Base-by-base conservation (phyloP, 495 filamentous ascomycete genomes). In the Sporormia fimetaria region DNA sequence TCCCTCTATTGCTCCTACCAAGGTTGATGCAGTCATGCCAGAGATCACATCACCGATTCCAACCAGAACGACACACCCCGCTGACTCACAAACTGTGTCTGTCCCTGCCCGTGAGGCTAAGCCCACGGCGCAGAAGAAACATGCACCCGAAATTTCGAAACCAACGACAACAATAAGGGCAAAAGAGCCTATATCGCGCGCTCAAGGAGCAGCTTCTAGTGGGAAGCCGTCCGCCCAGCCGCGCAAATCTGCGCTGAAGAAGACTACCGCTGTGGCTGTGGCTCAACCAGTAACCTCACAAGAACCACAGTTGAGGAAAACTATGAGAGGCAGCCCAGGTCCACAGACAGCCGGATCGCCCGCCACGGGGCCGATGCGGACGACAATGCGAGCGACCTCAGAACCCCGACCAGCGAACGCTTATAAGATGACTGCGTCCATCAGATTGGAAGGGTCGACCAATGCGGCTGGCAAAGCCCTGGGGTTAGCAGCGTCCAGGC, bases 371-470 rank as follows among this genome's bases (percentile, higher is more conserved):
- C 45, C 28, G 2, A 50, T 54, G 51, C 21, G 37, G 7, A 48
- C 46, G 21, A 42, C 30, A 15, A 51, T 59, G 53, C 47, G 67
- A 46, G 27, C 18, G 10, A 22, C 14, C 12, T 12, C 27, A n/a
- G 21, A 33, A 8, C 11, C 21, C 25, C 21, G 14, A 17, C 31
- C 6, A 15, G 30, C 23, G 22, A 42, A 54, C 12, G 43, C 58
- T 6, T 57, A 64, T 57, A 67, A n/a, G n/a, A n/a, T 55, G 63
- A 67, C 23, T 55, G 65, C 33, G 21, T 57, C 58, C 12, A 54
- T 61, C 54, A 51, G 67, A 44, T 51, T 39, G 24, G 56, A 45
- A 9, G 57, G 42, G 10, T 40, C 53, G 9, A 60, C 68, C 51
- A 49, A 39, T 23, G 67, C 70, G 14, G 60, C 68, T 46, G 58